Evolutionary conservation across 2,329 filamentous ascomycete species (phyloP), one percentile per base, ranked within the genome.

Genomic region (Aspergillus luchuensis): DNA sequence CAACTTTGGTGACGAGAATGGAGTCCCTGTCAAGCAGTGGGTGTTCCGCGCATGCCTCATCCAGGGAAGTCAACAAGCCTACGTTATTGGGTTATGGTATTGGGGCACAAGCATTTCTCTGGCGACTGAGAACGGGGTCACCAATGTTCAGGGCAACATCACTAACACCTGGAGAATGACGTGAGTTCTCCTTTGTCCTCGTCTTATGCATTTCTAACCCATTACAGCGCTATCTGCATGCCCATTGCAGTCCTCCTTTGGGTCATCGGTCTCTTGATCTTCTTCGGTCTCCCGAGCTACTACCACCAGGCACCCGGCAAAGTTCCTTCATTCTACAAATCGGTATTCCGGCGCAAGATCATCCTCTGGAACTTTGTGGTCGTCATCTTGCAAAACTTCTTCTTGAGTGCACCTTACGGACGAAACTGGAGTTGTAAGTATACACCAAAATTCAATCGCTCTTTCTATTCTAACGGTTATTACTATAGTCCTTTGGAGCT

Each of bases 41-140:
- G 85, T 87, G n/a, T 87, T 86, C 75, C 82, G 87, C 59, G 87
- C 87, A 15, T 87, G 86, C 67, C 72, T 86, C 11, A 87, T 90
- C 55, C 86, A 89, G 71, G 87, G 87, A 45, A 87, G 86, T 6
- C 87, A 89, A 68, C 87, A 89, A 69, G 78, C 87, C 63, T 90
- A 89, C 71, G 81, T 88, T 54, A 82, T 86, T 23, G 84, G 81
- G 6, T 79, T 90, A 11, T 90, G 87, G 87, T 89, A 85, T 70
- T 89, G 87, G 87, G 87, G 87, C 30, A 81, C 81, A 7, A 79
- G 82, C 60, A 77, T 87, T 49, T 81, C 82, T 13, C 77, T 76
- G 56, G 71, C 77, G 1, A 79, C 78, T 10, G 70, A 77, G 19
- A 76, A 75, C 21, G 82, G 81, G 10, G 69, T 78, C 49, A 70